Evolutionary conservation across 768 basidiomycete species (phyloP), one percentile per base, ranked within the genome.

Genomic region (Pleurotus giganteus): DNA sequence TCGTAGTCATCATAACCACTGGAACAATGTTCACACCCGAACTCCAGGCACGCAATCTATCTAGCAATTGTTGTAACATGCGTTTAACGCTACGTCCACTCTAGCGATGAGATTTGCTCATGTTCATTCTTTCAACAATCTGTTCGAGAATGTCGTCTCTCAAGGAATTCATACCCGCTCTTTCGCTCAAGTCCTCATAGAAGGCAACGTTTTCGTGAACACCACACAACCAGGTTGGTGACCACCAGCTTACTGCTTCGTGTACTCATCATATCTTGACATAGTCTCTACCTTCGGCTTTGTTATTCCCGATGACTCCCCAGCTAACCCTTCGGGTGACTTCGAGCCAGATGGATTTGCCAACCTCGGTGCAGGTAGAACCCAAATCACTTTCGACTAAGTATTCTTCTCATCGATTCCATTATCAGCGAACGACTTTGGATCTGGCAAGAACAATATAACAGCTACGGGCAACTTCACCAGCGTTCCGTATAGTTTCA

Each of bases 101-200:
- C 6, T 19, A 64, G 63, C 63, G 4, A 55, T 64, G 57, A 50
- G 63, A 24, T 64, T 61, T 39, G 58, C 63, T 2, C 63, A 61
- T 26, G 57, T 60, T 3, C 63, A 64, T 45, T 57, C 60, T 12
- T 64, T 52, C 56, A 64, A 64, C 43, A 64, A 64, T 39, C 53
- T 60, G 27, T 60, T 59, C 47, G 58, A 61, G 32, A 61, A 60
- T 24, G 55, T 64, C 17, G 59, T 61, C 13, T 61, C 63, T 4
- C 63, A 64, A 55, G 63, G 63, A 23, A 64, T 64, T 24, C 63
- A 64, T 31, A 61, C 63, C 26, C 58, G 63, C 1, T 64, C 58
- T 6, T 28, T 54, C 21, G 63, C 63, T 13, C 61, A 64, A 56
- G 61, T 64, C 12, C 56, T 64, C 17, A 59, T 64, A 31, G 63